A percentile compares a stretch with the other conserved stretches of the same genome.
phyloP scores from a whole-genome alignment of 179 eudicot species.

The Spinacia oleracea region DNA sequence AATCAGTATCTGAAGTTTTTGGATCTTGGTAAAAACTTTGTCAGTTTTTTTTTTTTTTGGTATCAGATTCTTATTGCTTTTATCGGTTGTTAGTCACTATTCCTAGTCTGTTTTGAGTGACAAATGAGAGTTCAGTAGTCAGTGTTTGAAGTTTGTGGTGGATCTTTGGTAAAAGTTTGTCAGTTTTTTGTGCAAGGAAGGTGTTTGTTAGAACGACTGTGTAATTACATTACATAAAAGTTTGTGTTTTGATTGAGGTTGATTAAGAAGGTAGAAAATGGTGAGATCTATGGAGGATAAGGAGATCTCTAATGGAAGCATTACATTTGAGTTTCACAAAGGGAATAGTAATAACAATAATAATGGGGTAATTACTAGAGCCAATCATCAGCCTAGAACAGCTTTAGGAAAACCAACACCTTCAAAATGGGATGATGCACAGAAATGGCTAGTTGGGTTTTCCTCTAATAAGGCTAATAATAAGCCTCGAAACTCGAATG shows the following conservation, averaged over 20 bases:
- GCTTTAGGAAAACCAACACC: constrained; percentile 88
- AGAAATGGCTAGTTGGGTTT: constrained; percentile 84
- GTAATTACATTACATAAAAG: no score
- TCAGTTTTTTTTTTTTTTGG: no score
- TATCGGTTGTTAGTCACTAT: no score
- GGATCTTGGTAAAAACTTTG: constrained; percentile 25
- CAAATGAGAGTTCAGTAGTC: neutral
- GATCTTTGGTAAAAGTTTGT: constrained; percentile 20
- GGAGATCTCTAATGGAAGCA: constrained; percentile 53
- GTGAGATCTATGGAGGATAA: constrained; percentile 95
- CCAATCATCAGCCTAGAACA: constrained; percentile 51
- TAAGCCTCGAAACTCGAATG: constrained; percentile 84
- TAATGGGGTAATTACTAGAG: constrained; percentile 43
- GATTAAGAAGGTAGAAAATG: constrained; percentile 15
- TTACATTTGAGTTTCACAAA: constrained; percentile 71
- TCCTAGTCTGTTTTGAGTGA: neutral
- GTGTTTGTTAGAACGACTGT: constrained; percentile 17
- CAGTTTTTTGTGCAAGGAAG: neutral
- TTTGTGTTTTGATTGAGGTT: no score
- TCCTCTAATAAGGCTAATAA: constrained; percentile 44
- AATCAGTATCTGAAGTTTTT: neutral
- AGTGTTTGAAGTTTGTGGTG: constrained; percentile 9
- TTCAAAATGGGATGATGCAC: constrained; percentile 98
- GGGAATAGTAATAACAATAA: no score
- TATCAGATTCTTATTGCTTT: no score